Percentiles rank a stretch among this genome's conserved stretches.
These are phyloP conservation scores for Musa beccarii DNA, from an alignment of 176 grass and related monocot genomes.

Conservation along the genomic window DNA sequence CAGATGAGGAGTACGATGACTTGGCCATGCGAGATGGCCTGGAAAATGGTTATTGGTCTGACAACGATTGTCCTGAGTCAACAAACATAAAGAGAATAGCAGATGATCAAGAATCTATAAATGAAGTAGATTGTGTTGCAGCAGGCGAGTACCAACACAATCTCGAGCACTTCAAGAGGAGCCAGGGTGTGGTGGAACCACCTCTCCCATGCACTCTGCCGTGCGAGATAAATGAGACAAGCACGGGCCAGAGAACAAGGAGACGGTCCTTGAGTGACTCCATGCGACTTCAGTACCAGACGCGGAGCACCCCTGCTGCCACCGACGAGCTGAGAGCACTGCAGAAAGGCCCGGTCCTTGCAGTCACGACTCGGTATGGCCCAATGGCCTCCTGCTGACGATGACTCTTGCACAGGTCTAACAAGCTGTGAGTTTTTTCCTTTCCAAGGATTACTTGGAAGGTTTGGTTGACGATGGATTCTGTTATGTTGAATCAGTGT, in stretches of 20 bases:
- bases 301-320: neutral
- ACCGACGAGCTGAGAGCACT: too few relatives aligned
- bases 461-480: too few relatives aligned
- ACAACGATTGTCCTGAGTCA: neutral
- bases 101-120: conserved; percentile 9
- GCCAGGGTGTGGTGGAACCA: conserved; percentile 23
- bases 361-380: neutral
- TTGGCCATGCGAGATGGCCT: conserved; percentile 55
- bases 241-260: neutral
- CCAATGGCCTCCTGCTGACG: too few relatives aligned
- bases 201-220: conserved; percentile 1
- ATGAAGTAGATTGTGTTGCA: neutral
- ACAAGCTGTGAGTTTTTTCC: too few relatives aligned
- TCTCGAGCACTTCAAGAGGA: conserved; percentile 41
- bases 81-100: conserved; percentile 7
- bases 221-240: neutral
- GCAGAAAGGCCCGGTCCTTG: neutral
- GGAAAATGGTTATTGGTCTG: conserved; percentile 10
- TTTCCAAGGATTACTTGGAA: too few relatives aligned
- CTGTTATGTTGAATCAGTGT: neutral
- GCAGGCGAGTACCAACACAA: conserved; percentile 26
- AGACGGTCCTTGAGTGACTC: neutral
- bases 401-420: too few relatives aligned
- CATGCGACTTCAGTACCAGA: neutral
- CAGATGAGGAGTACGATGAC: conserved; percentile 82